A percentile compares a stretch with the other conserved stretches of the same genome.
phyloP scores from a whole-genome alignment of 108 stramenopile genomes.

The Skeletonema menzelii region DNA sequence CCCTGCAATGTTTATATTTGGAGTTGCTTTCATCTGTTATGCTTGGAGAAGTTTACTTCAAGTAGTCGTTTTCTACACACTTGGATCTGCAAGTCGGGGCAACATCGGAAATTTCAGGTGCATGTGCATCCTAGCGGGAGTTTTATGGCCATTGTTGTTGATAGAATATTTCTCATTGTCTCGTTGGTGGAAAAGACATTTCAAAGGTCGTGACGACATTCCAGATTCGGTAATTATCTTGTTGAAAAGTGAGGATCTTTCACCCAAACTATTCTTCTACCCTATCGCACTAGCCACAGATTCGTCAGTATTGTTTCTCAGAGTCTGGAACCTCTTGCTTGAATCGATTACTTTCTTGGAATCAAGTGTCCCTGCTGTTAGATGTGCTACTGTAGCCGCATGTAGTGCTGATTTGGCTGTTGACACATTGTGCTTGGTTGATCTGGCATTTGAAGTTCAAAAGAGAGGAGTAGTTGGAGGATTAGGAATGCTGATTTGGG shows the following conservation, averaged over 20 bases:
- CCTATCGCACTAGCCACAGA: background rate
- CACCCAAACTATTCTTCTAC: background rate
- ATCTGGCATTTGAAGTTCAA: constrained; percentile 34
- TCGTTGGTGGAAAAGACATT: constrained; percentile 19
- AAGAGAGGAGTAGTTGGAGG: constrained; percentile 32
- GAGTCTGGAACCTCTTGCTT: constrained; percentile 19
- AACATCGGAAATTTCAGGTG: constrained; percentile 1
- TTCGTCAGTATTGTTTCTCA: constrained; percentile 13
- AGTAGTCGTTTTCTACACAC: background rate
- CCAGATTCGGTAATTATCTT: constrained; percentile 14
- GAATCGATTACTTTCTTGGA: constrained; percentile 37
- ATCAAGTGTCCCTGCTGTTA: constrained; percentile 35
- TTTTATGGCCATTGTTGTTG: constrained; percentile 24
- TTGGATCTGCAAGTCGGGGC: background rate
- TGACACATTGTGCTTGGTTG: constrained; percentile 23
- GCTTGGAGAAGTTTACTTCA: background rate
- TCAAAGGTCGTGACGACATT: background rate
- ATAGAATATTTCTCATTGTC: constrained; percentile 23
- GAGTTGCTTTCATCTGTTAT: background rate
- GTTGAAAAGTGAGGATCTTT: constrained; percentile 8
- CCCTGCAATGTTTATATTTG: constrained; percentile 11
- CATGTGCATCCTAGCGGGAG: background rate
- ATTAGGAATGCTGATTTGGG: constrained; percentile 30
- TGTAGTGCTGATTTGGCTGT: constrained; percentile 20
- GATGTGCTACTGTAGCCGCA: constrained; percentile 35